Evolutionary conservation across 495 filamentous ascomycete species (phyloP).

Genomic region (Rostrohypoxylon terebratum): DNA sequence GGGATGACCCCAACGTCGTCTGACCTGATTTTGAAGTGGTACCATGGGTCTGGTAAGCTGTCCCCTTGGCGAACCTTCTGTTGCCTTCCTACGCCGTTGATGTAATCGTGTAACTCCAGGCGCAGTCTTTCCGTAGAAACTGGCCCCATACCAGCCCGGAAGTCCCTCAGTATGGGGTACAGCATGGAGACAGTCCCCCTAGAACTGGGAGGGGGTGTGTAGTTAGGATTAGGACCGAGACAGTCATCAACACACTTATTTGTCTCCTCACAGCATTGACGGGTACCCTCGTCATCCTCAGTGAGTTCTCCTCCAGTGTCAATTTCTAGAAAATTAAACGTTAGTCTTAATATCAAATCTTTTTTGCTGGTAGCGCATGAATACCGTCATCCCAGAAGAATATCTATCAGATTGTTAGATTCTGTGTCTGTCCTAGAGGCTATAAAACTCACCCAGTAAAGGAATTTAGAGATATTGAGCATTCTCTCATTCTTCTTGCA

Average conservation of each 20-base stretch:
- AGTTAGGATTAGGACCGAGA: conserved; percentile 42
- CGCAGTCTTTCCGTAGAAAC: conserved; percentile 37
- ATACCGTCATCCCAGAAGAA: conserved; percentile 50
- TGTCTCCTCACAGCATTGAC: conserved; percentile 39
- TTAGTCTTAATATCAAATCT: background rate
- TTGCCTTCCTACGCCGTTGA: conserved; percentile 43
- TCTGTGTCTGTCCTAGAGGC: background rate
- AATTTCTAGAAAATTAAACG: conserved; percentile 26
- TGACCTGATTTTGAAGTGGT: conserved; percentile 45
- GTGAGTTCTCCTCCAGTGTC: conserved; percentile 48
- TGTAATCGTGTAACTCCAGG: conserved; percentile 44
- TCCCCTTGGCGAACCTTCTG: conserved; percentile 43
- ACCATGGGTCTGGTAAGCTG: conserved; percentile 48
- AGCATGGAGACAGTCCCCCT: conserved; percentile 44
- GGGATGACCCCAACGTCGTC: conserved; percentile 47
- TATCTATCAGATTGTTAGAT: conserved; percentile 31
- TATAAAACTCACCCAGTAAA: conserved; percentile 43
- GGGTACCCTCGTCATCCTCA: conserved; percentile 40
- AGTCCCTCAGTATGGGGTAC: conserved; percentile 44
- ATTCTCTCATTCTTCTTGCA: conserved; percentile 47
- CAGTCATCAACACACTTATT: conserved; percentile 46
- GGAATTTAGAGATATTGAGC: conserved; percentile 41
- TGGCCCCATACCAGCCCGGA: conserved; percentile 38
- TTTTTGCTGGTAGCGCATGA: background rate
- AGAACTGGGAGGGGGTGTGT: conserved; percentile 37